phyloP scores from a whole-genome alignment of 495 filamentous ascomycete species.

The Hypoxylon perforatum region DNA sequence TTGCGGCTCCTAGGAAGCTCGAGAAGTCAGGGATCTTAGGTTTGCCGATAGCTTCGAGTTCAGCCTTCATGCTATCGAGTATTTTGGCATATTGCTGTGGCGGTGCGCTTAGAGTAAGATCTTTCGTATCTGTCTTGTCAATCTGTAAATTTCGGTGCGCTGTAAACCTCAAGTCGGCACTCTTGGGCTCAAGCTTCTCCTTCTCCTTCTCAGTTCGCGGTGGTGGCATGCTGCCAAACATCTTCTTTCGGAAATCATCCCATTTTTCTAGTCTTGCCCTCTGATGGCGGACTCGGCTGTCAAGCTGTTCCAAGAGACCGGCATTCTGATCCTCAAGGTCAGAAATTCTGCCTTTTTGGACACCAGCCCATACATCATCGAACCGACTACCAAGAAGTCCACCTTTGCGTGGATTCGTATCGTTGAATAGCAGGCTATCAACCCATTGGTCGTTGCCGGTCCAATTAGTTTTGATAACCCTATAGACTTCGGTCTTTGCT shows the following conservation, averaged over 20 bases:
- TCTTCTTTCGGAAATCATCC: conserved; percentile 71
- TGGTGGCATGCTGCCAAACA: conserved; percentile 51
- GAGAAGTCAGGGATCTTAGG: conserved; percentile 43
- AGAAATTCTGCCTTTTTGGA: conserved; percentile 63
- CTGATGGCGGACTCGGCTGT: conserved; percentile 69
- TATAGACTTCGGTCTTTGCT: conserved; percentile 55
- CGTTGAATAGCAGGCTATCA: conserved; percentile 72
- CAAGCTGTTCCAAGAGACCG: conserved; percentile 70
- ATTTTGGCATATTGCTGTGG: conserved; percentile 58
- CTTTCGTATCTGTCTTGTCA: conserved; percentile 30
- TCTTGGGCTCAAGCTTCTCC: conserved; percentile 43
- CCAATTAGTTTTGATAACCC: conserved; percentile 76
- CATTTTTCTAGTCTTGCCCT: conserved; percentile 73
- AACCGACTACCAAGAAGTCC: conserved; percentile 72
- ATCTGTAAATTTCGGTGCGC: conserved; percentile 55
- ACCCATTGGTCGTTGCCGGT: conserved; percentile 76
- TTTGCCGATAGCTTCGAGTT: conserved; percentile 47
- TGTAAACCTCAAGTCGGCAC: conserved; percentile 61
- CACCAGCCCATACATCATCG: conserved; percentile 71
- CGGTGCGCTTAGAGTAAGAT: conserved; percentile 18
- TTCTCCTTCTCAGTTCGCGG: conserved; percentile 31
- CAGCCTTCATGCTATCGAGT: conserved; percentile 52
- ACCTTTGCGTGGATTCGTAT: conserved; percentile 67
- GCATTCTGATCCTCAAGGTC: conserved; percentile 58
- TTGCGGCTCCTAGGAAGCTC: conserved; percentile 13